These are phyloP conservation scores for Daldinia grandis DNA, from an alignment of 495 filamentous ascomycete species.

Conservation along the genomic window DNA sequence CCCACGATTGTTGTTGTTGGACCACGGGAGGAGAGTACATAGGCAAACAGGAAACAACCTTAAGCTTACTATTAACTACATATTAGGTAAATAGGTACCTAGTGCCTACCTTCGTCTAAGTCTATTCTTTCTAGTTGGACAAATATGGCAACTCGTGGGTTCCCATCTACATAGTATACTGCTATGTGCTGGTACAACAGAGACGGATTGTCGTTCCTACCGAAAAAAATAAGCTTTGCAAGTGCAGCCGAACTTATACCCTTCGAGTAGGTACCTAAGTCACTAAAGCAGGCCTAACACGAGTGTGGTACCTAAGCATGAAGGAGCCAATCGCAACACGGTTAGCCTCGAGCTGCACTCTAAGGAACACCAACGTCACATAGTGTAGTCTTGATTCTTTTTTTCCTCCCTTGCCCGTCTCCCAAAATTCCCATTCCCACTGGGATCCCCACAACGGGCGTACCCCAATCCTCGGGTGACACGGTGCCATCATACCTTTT, in stretches of 20 bases:
- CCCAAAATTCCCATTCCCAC: neutral
- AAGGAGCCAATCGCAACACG: slow-evolving; percentile 3
- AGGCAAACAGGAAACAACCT: slow-evolving; percentile 8
- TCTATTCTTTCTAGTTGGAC: slow-evolving; percentile 7
- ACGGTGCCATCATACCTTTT: slow-evolving; percentile 31
- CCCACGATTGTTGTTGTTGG: neutral
- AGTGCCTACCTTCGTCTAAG: neutral
- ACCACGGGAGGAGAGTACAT: neutral
- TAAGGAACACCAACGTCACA: slow-evolving; percentile 7
- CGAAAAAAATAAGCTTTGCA: slow-evolving; percentile 21
- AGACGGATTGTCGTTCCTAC: slow-evolving; percentile 2
- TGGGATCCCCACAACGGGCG: slow-evolving; percentile 13
- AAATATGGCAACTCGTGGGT: slow-evolving; percentile 18
- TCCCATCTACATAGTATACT: neutral
- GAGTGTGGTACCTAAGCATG: neutral
- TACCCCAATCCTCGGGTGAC: slow-evolving; percentile 34
- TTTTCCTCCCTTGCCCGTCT: neutral
- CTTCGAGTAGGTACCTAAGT: too few relatives aligned
- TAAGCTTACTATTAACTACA: neutral
- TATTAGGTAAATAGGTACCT: too few relatives aligned
- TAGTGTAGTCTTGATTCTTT: slow-evolving; percentile 4
- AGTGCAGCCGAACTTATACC: slow-evolving; percentile 20
- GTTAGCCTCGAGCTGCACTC: slow-evolving; percentile 3
- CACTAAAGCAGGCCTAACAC: neutral
- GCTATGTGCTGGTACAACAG: neutral